Percentiles rank a stretch among this genome's conserved stretches.
Conservation (phyloP, 2,329 filamentous ascomycete genomes). For the Trichoderma asperellum region DNA sequence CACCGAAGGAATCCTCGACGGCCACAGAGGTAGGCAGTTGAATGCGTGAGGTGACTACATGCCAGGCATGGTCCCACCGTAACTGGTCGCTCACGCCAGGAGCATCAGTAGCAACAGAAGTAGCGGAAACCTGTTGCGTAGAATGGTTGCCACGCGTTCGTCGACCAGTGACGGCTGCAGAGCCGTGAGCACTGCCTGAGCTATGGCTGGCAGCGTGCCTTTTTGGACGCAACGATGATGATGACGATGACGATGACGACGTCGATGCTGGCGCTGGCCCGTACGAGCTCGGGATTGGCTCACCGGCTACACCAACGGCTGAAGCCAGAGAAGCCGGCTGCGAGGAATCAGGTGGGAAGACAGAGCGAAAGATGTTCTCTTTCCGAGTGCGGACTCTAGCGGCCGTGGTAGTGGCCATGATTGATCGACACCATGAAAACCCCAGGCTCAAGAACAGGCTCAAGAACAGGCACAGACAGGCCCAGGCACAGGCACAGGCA, state of each 20-base stretch:
- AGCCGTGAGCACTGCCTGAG: neutral
- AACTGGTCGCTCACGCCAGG: slow-evolving; percentile 52
- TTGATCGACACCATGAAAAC: slow-evolving; percentile 9
- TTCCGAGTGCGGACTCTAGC: slow-evolving; percentile 53
- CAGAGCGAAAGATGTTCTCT: slow-evolving; percentile 57
- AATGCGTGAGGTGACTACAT: slow-evolving; percentile 61
- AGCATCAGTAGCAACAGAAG: neutral
- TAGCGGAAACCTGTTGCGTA: slow-evolving; percentile 18
- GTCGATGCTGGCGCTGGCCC: slow-evolving; percentile 29
- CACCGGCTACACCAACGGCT: slow-evolving; percentile 48
- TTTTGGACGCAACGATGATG: slow-evolving; percentile 30
- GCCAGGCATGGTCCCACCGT: slow-evolving; percentile 65
- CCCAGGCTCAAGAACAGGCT: neutral
- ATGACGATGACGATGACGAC: slow-evolving; percentile 31
- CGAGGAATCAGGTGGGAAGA: slow-evolving; percentile 57
- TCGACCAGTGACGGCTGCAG: slow-evolving; percentile 15
- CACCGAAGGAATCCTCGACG: slow-evolving; percentile 58
- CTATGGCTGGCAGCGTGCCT: slow-evolving; percentile 31
- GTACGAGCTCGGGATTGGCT: slow-evolving; percentile 51
- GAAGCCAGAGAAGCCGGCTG: slow-evolving; percentile 52
- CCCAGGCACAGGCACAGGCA: neutral
- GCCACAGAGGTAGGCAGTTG: slow-evolving; percentile 60
- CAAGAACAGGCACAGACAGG: neutral
- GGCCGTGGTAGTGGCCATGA: slow-evolving; percentile 41
- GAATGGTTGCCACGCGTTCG: slow-evolving; percentile 24